Percentiles rank a stretch among this genome's conserved stretches.
These are phyloP conservation scores for Ascochyta lentis DNA, from an alignment of 2,329 filamentous ascomycete species.

Conservation along the genomic window DNA sequence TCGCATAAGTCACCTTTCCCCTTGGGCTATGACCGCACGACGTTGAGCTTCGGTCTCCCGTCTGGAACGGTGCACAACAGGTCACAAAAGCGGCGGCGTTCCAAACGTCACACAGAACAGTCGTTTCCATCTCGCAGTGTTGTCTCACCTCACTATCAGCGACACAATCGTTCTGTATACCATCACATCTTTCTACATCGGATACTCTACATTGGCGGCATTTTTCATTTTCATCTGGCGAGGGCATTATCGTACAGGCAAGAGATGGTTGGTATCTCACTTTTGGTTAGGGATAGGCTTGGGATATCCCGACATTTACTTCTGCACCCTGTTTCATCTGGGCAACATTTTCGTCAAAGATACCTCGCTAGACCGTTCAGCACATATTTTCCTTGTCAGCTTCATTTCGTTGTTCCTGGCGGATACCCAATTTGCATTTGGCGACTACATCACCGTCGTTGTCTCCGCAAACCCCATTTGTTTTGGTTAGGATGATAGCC, in stretches of 20 bases:
- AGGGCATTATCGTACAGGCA: conserved; percentile 21
- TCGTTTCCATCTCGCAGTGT: conserved; percentile 34
- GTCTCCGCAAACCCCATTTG: conserved; percentile 20
- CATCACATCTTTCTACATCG: conserved; percentile 25
- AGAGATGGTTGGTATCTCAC: conserved; percentile 24
- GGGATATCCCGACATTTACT: conserved; percentile 19
- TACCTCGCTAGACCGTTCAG: conserved; percentile 42
- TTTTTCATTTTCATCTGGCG: conserved; percentile 28
- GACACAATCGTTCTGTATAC: conserved; percentile 34
- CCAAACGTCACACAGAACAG: conserved; percentile 28
- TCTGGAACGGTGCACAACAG: conserved; percentile 44
- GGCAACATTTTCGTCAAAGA: conserved; percentile 33
- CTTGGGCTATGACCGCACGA: conserved; percentile 45
- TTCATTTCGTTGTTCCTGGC: conserved; percentile 36
- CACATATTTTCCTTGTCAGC: conserved; percentile 30
- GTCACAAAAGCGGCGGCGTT: conserved; percentile 16
- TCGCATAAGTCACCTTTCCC: conserved; percentile 28
- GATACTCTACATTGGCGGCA: conserved; percentile 34
- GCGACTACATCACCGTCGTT: conserved; percentile 30
- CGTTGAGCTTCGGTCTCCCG: conserved; percentile 41
- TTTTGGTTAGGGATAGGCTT: conserved; percentile 11
- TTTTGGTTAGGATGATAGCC: conserved; percentile 25
- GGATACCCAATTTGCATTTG: conserved; percentile 48
- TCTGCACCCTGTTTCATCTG: conserved; percentile 26
- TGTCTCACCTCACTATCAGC: conserved; percentile 27